Conservation (phyloP, 2,329 filamentous ascomycete genomes). For the Penicillium brevicompactum region DNA sequence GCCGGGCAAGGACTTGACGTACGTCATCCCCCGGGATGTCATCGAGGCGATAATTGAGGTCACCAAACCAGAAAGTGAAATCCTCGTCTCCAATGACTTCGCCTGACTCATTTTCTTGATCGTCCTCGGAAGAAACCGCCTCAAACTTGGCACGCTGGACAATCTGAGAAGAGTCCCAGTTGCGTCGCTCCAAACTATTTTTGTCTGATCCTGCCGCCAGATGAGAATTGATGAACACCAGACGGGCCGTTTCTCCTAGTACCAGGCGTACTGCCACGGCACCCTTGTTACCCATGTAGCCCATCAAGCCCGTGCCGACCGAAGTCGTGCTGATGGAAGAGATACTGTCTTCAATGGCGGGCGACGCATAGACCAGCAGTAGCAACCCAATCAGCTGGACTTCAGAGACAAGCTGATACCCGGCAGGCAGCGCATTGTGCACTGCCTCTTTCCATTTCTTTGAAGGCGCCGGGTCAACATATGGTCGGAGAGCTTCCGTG, state of each 20-base stretch:
- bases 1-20: constrained; percentile 76
- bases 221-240: constrained; percentile 91
- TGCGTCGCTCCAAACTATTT: constrained; percentile 75
- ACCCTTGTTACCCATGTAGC: constrained; percentile 96
- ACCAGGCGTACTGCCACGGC: constrained; percentile 80
- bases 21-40: constrained; percentile 90
- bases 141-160: constrained; percentile 74
- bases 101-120: constrained; percentile 54
- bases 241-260: constrained; percentile 82
- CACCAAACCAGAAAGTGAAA: constrained; percentile 94
- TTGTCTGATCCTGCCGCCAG: constrained; percentile 84
- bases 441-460: constrained; percentile 81
- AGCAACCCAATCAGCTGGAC: constrained; percentile 87
- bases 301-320: constrained; percentile 86
- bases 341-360: constrained; percentile 71
- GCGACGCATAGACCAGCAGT: constrained; percentile 81
- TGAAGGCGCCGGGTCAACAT: constrained; percentile 70
- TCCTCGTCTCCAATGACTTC: constrained; percentile 85
- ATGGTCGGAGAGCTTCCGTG: constrained; percentile 75
- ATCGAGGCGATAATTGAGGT: constrained; percentile 91
- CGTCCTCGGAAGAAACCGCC: constrained; percentile 68
- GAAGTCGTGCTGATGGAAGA: constrained; percentile 79
- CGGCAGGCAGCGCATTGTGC: constrained; percentile 70
- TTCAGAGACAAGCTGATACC: constrained; percentile 74
- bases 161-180: constrained; percentile 88